Evolutionary conservation across 352 stramenopile genomes (phyloP), one percentile per base, ranked within the genome.

Genomic region (Pythium aquatile): DNA sequence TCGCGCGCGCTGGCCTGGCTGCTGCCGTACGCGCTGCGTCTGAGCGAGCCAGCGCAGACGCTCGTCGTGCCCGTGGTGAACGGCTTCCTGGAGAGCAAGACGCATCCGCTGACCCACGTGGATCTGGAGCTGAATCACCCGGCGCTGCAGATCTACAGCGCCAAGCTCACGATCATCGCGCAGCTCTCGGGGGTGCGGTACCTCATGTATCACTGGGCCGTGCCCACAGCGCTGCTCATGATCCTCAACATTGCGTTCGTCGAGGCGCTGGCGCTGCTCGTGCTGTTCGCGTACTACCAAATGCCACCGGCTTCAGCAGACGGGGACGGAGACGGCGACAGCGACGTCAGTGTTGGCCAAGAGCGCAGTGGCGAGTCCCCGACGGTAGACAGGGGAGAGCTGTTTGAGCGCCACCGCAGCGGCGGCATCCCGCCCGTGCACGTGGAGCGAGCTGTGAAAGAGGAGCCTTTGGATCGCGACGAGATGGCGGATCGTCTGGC

Each of bases 191-290:
- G 85, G 7, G 71, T 94, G 49, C 83, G 82, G 20, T 94, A 92
- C 51, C 71, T 93, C 59, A 94, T 94, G 85, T 94, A 94, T 70
- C 83, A 94, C 76, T 94, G 85, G 85, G 78, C 82, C 30, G 58
- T 91, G 29, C 68, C 83, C 30, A 93, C 85, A 0, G 83, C 85
- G 8, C 65, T 87, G 61, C 39, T 91, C 30, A 76, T 90, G 54
- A 90, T 91, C 33, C 58, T 91, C 63, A 91, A 93, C 68, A 83
- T 94, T 63, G 83, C 84, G 35, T 86, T 92, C 49, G 58, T 89
- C 46, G 80, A 94, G 69, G 74, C 72, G 16, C 61, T 93, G 46
- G 76, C 51, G n/a, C 63, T 93, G 16, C 69, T 87, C 29, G 76
- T 93, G 44, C 33, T 93, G 30, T 90, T 85, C 60, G 79, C 79